Percentiles rank a stretch among this genome's conserved stretches.
Evolutionary conservation across 2,329 filamentous ascomycete genomes (phyloP).

Genomic region (Paraphaeosphaeria minitans): DNA sequence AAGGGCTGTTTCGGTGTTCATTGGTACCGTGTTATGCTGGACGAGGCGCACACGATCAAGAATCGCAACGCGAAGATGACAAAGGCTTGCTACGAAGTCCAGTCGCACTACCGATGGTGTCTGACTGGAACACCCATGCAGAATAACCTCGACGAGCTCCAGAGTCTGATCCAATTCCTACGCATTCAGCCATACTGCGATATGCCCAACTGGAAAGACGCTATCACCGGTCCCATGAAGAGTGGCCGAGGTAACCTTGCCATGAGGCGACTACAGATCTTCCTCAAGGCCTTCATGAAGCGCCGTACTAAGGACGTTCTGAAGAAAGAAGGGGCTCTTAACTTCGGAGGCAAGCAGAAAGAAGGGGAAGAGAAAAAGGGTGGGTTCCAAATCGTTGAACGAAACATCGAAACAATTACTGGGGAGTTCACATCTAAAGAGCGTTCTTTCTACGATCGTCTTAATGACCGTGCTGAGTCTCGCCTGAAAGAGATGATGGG

Average conservation of each 20-base stretch:
- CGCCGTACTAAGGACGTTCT: conserved; percentile 97
- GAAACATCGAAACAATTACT: conserved; percentile 81
- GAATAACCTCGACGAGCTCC: conserved; percentile 95
- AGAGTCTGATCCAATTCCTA: conserved; percentile 90
- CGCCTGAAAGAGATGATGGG: conserved; percentile 89
- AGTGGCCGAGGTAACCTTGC: conserved; percentile 87
- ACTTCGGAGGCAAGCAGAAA: conserved; percentile 71
- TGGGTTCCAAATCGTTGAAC: conserved; percentile 88
- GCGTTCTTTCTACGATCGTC: conserved; percentile 79
- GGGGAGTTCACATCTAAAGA: conserved; percentile 81
- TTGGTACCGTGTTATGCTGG: conserved; percentile 94
- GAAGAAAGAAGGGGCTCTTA: conserved; percentile 81
- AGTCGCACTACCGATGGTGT: conserved; percentile 92
- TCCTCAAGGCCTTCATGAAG: conserved; percentile 96
- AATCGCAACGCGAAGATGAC: conserved; percentile 96
- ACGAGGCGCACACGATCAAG: conserved; percentile 98
- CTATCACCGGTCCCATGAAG: conserved; percentile 89
- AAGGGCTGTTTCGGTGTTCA: conserved; percentile 87
- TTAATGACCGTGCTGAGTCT: conserved; percentile 83
- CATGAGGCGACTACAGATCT: conserved; percentile 81
- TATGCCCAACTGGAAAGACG: conserved; percentile 83
- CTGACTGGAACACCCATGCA: conserved; percentile 96
- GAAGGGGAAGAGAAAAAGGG: conserved; percentile 62
- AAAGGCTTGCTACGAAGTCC: conserved; percentile 84
- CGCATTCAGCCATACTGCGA: conserved; percentile 91